phyloP scores from a whole-genome alignment of 2,329 filamentous ascomycete species.

The Penicillium griseofulvum region DNA sequence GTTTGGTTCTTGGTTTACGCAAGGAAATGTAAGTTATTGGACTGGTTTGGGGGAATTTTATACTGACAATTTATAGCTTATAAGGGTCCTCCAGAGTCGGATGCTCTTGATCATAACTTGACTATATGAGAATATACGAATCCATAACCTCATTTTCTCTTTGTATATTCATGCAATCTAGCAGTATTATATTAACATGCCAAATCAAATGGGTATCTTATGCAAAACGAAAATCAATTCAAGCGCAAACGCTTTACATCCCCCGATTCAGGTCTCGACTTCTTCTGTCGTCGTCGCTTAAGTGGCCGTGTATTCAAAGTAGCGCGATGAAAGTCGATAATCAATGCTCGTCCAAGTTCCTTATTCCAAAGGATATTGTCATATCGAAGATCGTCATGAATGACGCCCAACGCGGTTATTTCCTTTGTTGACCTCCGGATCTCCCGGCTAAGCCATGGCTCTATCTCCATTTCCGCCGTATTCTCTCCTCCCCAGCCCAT shows the following conservation, averaged over 20 bases:
- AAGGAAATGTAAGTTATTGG: constrained; percentile 45
- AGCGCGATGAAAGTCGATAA: background rate
- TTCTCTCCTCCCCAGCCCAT: too few species aligned
- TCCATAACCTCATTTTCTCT: too few species aligned
- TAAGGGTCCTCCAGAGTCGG: constrained; percentile 35
- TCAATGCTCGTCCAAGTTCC: background rate
- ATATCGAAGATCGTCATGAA: background rate
- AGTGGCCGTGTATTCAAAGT: background rate
- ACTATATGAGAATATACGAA: too few species aligned
- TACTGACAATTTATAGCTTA: constrained; percentile 23
- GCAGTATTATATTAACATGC: too few species aligned
- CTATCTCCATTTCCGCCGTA: background rate
- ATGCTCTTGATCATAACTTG: constrained; percentile 12
- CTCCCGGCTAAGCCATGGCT: background rate
- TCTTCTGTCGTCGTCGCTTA: background rate
- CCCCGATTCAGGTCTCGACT: background rate
- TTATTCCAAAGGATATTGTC: background rate
- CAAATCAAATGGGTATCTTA: background rate
- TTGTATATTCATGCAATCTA: too few species aligned
- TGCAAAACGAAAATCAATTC: background rate
- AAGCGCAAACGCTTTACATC: background rate
- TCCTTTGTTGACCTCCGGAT: background rate
- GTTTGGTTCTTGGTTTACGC: constrained; percentile 54
- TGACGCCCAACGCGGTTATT: background rate
- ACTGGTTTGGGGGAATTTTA: background rate